Base-by-base conservation (phyloP, 2,329 filamentous ascomycete species). In the Nigrograna mackinnonii region DNA sequence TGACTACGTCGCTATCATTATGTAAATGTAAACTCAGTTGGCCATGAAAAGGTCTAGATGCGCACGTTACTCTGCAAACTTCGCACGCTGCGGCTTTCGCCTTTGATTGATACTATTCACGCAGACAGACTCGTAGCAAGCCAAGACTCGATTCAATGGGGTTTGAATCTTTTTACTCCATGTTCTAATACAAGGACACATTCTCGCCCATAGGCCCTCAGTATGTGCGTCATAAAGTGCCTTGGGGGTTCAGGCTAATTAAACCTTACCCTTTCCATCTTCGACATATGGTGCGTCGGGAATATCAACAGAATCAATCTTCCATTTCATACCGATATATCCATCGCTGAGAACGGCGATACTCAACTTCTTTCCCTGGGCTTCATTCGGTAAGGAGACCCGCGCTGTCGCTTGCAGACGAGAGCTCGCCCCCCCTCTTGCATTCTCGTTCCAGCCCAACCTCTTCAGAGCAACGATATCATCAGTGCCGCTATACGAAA, bases 401-500 rank as follows among this genome's bases (percentile, higher is more conserved):
- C 70, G 72, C 5, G 82, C 73, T 59, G 73, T 80, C 1, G 81
- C 79, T 11, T 72, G 77, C 0, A 81, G 75, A 44, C 68, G 77
- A 2, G 52, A 58, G 41, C 43, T 43, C 4, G 37, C 53, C 14
- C 52, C 54, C 12, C 43, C 59, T 13, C 39, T 38, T 33, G 6
- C 35, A 26, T 12, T 50, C 48, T 71, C 60, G 2, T 73, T 71
- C 91, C 94, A 97, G 2, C 84, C 85, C 0, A 94, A 81, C 21
- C 94, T 78, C 78, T 96, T 97, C 49, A 99, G 76, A 3, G 87
- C 92, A 4, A 96, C 69, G 28, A 97, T 78, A 54, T 96, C 89
- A 45, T 92, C 89, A 5, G 72, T 79, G 1, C 73, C 74, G 2
- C 80, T 59, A 55, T 87, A 83, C 5, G 84, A 85, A 0, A 95